Evolutionary conservation across 345 rosid species (phyloP), one percentile per base, ranked within the genome.

Genomic region (Geranium brycei): DNA sequence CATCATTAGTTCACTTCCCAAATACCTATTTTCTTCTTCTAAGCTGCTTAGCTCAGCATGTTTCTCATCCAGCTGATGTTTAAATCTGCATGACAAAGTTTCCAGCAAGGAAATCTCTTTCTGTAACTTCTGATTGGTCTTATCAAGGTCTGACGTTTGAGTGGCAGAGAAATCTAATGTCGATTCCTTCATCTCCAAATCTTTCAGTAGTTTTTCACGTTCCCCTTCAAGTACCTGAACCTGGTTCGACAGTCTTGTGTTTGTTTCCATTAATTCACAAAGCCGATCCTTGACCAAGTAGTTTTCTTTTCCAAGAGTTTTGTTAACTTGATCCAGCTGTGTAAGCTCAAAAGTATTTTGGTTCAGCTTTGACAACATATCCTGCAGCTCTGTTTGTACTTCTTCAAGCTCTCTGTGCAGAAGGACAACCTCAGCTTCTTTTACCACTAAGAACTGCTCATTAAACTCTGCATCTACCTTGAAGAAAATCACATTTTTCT

Each of bases 401-500:
- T 77, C 83, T 71, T 66, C 77, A 71, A 70, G 56, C 60, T 80
- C 68, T 64, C 73, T 68, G 60, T 73, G 75, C 55, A 83, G 62
- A 61, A 74, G 51, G 60, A 71, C 70, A 31, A 67, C 68, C 64
- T 80, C 81, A 57, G 69, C 65, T 68, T 77, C 79, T 61, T 59
- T 59, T 51, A 78, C 82, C 62, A 65, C 63, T 60, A 81, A 63
- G 60, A 76, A 59, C 64, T 68, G 77, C 18, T 75, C 83, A 63
- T 78, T 77, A 71, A 86, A 71, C 69, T 77, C 84, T 11, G 76
- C 69, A 71, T 87, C 89, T 63, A 86, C 73, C 63, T 67, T 62
- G 31, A 78, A 76, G 35, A 85, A 60, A 61, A 79, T 66, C 32
- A 88, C 16, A 70, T 80, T 81, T 69, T 69, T 71, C 73, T 67